A percentile compares a stretch with the other conserved stretches of the same genome.
phyloP scores from a whole-genome alignment of 495 filamentous ascomycete genomes.

The Thermothielavioides terrestris region DNA sequence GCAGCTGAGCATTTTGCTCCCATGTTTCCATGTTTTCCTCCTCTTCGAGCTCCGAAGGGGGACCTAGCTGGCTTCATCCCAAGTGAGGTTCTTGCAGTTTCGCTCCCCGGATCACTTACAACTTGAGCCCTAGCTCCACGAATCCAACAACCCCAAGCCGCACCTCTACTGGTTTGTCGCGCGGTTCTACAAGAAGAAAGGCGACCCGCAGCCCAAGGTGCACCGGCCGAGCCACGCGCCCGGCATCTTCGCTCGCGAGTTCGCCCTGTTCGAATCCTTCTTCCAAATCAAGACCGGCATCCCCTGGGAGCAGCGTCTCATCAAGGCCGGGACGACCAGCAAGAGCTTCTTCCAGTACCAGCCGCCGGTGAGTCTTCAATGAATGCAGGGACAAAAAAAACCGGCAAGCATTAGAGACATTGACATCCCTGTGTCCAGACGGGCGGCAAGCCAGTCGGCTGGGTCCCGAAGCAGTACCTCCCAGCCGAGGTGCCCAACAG shows the following conservation, averaged over 20 bases:
- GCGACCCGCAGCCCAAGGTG: conserved; percentile 17
- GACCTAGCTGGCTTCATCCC: too few relatives aligned
- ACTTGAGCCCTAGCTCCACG: conserved; percentile 38
- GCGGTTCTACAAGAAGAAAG: conserved; percentile 27
- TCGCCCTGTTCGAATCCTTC: conserved; percentile 43
- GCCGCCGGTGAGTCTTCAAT: conserved; percentile 35
- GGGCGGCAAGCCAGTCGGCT: conserved; percentile 33
- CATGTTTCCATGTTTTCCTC: too few relatives aligned
- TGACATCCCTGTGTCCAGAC: conserved; percentile 11
- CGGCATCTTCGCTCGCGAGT: conserved; percentile 27
- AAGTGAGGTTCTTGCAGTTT: too few relatives aligned
- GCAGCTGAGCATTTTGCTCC: background rate
- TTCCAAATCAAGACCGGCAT: conserved; percentile 49
- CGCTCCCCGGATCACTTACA: too few relatives aligned
- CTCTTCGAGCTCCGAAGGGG: too few relatives aligned
- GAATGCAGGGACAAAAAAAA: too few relatives aligned
- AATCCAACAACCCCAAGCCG: conserved; percentile 38
- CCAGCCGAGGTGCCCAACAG: background rate
- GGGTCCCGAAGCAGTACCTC: conserved; percentile 6
- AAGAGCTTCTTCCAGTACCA: conserved; percentile 24
- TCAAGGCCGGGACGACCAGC: conserved; percentile 4
- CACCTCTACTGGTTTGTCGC: conserved; percentile 34
- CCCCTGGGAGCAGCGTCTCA: conserved; percentile 46
- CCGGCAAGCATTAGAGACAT: too few relatives aligned
- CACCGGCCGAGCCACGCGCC: conserved; percentile 18